Conservation (phyloP, 257 asterid species). For the Dorcoceras hygrometricum region DNA sequence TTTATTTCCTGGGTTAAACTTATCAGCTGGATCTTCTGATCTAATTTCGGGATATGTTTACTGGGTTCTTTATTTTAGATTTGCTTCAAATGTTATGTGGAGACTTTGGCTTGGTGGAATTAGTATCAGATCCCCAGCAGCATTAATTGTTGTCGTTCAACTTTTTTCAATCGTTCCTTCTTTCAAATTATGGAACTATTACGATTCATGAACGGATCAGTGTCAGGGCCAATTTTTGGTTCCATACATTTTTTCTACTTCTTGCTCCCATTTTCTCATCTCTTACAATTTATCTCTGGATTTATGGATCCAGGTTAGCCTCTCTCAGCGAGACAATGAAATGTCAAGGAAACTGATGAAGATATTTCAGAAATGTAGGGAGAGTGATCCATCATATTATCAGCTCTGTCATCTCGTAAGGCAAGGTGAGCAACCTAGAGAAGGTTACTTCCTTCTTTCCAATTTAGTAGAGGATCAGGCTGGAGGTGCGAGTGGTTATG, state of each 20-base stretch:
- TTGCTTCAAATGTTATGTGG: conserved; percentile 3
- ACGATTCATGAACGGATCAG: conserved; percentile 5
- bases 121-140: conserved; percentile 6
- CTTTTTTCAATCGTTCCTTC: neutral
- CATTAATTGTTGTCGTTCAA: neutral
- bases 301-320: conserved; percentile 47
- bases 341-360: conserved; percentile 59
- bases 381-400: conserved; percentile 56
- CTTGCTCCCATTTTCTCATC: neutral
- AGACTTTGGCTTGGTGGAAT: conserved; percentile 5
- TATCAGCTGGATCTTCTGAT: neutral
- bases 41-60: neutral
- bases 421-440: conserved; percentile 87
- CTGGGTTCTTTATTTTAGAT: neutral
- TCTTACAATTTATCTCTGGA: conserved; percentile 25
- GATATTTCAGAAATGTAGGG: conserved; percentile 49
- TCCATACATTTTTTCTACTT: conserved; percentile 11
- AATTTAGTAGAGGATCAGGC: conserved; percentile 68
- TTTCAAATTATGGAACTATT: neutral
- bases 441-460: conserved; percentile 51
- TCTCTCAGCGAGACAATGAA: conserved; percentile 47
- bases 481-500: conserved; percentile 63
- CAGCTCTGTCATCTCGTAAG: conserved; percentile 69
- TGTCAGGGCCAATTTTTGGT: conserved; percentile 2
- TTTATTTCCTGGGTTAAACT: neutral